These are phyloP conservation scores for Paspalum vaginatum DNA, from an alignment of 176 grass and related monocot species.

Conservation along the genomic window DNA sequence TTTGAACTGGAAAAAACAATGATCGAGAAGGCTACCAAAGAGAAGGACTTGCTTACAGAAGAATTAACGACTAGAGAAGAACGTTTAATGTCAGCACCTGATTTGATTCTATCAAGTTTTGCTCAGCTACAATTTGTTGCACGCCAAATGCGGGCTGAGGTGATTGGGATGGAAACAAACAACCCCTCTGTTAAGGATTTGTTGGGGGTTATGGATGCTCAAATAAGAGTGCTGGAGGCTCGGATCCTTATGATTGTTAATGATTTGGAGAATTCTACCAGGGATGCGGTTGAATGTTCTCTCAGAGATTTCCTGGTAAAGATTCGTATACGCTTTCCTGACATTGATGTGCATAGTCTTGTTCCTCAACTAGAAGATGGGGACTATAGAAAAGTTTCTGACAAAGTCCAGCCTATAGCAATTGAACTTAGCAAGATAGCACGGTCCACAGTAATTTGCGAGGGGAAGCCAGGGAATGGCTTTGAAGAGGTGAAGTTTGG, in stretches of 20 bases:
- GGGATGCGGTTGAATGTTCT: too few species aligned
- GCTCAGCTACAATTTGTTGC: not conserved
- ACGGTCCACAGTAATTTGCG: slow-evolving; percentile 27
- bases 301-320: too few species aligned
- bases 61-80: not conserved
- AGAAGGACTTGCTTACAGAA: slow-evolving; percentile 1
- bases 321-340: too few species aligned
- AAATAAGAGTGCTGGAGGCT: not conserved
- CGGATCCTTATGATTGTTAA: not conserved
- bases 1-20: not conserved
- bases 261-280: too few species aligned
- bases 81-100: not conserved
- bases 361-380: too few species aligned
- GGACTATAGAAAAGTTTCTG: too few species aligned
- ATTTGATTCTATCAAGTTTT: not conserved
- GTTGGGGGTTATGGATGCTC: not conserved
- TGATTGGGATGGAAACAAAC: not conserved
- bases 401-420: too few species aligned
- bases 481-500: slow-evolving; percentile 35
- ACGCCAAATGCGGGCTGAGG: not conserved
- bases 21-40: not conserved
- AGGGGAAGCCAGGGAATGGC: slow-evolving; percentile 17
- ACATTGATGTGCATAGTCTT: too few species aligned
- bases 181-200: not conserved
- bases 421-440: too few species aligned